Percentiles rank a stretch among this genome's conserved stretches.
These are phyloP conservation scores for Pleurotus sapidus DNA, from an alignment of 768 basidiomycete genomes.

Conservation along the genomic window DNA sequence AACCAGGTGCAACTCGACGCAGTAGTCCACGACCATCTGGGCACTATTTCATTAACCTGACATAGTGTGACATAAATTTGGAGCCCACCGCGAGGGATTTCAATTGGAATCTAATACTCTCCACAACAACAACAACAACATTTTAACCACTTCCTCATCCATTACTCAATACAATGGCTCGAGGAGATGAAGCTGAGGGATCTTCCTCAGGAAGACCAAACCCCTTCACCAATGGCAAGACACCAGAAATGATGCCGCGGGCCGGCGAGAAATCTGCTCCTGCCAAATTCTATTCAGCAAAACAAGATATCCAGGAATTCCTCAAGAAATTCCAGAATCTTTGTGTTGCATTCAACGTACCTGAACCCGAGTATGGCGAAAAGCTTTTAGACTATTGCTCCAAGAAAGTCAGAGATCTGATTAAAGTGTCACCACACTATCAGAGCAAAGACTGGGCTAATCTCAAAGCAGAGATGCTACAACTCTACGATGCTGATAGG, in stretches of 20 bases:
- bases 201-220: too few relatives aligned
- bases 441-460: background rate
- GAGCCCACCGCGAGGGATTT: too few relatives aligned
- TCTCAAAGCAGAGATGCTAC: background rate
- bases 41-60: too few relatives aligned
- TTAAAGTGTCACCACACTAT: background rate
- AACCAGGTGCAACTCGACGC: too few relatives aligned
- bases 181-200: too few relatives aligned
- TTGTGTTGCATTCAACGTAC: background rate
- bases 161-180: too few relatives aligned
- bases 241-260: slow-evolving; percentile 2
- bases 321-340: background rate
- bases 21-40: too few relatives aligned
- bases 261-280: slow-evolving; percentile 1
- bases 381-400: background rate
- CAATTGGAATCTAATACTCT: too few relatives aligned
- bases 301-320: background rate
- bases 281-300: background rate
- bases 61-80: too few relatives aligned
- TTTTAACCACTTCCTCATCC: too few relatives aligned
- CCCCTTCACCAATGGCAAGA: background rate
- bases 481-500: slow-evolving; percentile 1
- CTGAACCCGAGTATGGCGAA: background rate
- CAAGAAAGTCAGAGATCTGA: background rate
- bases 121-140: background rate